Evolutionary conservation across 148 eudicot species (phyloP).

Genomic region (Camellia lanceoleosa): DNA sequence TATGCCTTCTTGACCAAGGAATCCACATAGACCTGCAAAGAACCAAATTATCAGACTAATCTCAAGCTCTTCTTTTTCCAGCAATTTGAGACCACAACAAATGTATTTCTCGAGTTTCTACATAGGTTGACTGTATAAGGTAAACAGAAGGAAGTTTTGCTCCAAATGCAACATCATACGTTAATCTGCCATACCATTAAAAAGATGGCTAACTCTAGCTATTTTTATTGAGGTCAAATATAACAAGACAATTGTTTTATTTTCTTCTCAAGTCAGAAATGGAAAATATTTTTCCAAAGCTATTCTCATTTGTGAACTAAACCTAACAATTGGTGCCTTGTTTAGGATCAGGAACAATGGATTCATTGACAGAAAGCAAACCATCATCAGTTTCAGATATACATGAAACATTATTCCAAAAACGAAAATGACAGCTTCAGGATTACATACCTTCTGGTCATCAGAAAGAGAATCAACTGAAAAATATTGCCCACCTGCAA

Average conservation of each 20-base stretch:
- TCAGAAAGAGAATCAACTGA: constrained; percentile 78
- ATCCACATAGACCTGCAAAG: constrained; percentile 67
- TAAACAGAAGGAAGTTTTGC: not conserved
- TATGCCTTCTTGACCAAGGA: constrained; percentile 81
- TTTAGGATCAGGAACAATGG: not conserved
- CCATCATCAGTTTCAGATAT: not conserved
- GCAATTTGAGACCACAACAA: not conserved
- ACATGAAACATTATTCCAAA: not conserved
- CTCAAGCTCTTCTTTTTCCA: not conserved
- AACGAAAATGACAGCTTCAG: not conserved
- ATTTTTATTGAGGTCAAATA: not conserved
- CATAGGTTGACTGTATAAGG: no score
- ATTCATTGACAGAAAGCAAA: not conserved
- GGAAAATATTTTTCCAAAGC: not conserved
- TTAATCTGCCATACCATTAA: no score
- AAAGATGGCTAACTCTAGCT: not conserved
- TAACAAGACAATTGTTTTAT: no score
- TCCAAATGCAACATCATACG: no score
- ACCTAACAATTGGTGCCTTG: not conserved
- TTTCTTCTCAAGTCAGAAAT: not conserved
- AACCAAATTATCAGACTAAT: not conserved
- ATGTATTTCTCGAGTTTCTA: not conserved
- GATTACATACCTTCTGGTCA: constrained; percentile 65
- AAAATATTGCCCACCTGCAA: constrained; percentile 63
- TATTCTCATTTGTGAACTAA: not conserved